These are phyloP conservation scores for Selenicereus undatus DNA, from an alignment of 148 eudicot genomes.

Conservation along the genomic window DNA sequence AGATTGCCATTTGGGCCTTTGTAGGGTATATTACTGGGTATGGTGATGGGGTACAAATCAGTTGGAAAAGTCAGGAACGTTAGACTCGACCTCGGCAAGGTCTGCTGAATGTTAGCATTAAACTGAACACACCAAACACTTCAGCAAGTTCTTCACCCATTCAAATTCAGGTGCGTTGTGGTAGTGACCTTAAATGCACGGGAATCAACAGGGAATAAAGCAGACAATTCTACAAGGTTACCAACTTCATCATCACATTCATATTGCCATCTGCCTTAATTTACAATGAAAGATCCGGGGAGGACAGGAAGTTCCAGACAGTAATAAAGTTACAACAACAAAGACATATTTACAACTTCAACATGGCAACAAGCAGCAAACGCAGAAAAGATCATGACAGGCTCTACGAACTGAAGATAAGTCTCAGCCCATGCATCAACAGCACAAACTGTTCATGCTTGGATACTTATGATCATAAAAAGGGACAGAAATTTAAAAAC, in stretches of 20 bases:
- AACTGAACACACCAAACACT: background rate
- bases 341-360: slow-evolving; percentile 30
- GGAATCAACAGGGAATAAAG: background rate
- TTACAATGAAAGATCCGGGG: slow-evolving; percentile 17
- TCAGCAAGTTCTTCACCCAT: background rate
- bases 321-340: slow-evolving; percentile 28
- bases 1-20: no score
- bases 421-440: slow-evolving; percentile 24
- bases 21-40: no score
- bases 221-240: slow-evolving; percentile 6
- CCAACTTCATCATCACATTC: background rate
- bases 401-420: slow-evolving; percentile 23
- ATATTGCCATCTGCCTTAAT: slow-evolving; percentile 21
- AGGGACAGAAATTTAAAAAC: slow-evolving; percentile 16
- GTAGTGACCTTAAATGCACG: background rate
- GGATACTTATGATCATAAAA: slow-evolving; percentile 20
- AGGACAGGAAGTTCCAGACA: background rate
- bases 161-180: background rate
- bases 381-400: slow-evolving; percentile 3
- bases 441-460: slow-evolving; percentile 32
- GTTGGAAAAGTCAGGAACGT: no score
- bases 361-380: slow-evolving; percentile 14
- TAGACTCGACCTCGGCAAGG: no score
- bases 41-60: no score
- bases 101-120: no score